Evolutionary conservation across 257 asterid species (phyloP).

Genomic region (Nicotiana noctiflora): DNA sequence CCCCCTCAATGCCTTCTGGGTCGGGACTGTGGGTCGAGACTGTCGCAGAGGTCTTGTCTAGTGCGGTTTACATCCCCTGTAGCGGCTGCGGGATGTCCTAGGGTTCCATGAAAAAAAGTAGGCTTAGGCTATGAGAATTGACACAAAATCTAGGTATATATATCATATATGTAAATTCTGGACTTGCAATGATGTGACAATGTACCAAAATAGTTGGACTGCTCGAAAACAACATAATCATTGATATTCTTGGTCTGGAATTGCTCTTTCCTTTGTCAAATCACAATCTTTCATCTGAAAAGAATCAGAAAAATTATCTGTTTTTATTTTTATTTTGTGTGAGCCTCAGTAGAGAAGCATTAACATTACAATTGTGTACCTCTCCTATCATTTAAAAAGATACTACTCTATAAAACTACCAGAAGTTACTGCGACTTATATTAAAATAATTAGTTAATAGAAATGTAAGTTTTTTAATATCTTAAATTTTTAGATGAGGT

Average conservation of each 20-base stretch:
- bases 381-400: neutral
- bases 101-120: neutral
- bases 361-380: neutral
- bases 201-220: neutral
- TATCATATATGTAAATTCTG: neutral
- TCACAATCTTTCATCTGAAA: neutral
- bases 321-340: neutral
- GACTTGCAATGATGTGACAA: slow-evolving; percentile 5
- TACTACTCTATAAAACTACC: neutral
- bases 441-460: neutral
- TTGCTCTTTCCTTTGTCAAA: slow-evolving; percentile 6
- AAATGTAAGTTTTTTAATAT: neutral
- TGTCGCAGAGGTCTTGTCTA: no score
- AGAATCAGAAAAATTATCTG: neutral
- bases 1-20: no score
- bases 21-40: no score
- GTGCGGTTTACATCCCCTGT: no score
- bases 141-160: neutral
- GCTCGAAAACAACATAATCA: neutral
- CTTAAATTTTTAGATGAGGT: neutral
- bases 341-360: neutral
- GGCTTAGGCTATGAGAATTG: neutral
- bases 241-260: slow-evolving; percentile 3
- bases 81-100: no score
- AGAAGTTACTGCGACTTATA: neutral